Evolutionary conservation across 1,284 basidiomycete species (phyloP).

Genomic region (Bondarzewia mesenterica): DNA sequence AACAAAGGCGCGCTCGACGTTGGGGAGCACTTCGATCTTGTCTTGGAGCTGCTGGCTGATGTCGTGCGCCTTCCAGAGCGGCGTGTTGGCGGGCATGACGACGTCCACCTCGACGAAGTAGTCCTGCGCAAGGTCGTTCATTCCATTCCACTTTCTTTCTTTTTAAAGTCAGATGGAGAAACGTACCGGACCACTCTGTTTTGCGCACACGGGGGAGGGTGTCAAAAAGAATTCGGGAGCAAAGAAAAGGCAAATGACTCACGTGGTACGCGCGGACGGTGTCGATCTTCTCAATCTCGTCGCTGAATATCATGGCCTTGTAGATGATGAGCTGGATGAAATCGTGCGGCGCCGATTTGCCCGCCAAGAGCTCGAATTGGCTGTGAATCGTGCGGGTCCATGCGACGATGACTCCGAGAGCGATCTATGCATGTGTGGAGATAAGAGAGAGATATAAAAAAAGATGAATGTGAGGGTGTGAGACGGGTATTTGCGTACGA

Average conservation of each 20-base stretch:
- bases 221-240: no score
- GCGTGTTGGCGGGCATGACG: conserved; percentile 86
- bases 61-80: conserved; percentile 90
- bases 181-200: conserved; percentile 64
- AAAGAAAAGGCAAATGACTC: conserved; percentile 23
- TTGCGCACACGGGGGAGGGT: conserved; percentile 5
- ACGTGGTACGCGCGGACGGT: conserved; percentile 86
- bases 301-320: conserved; percentile 84
- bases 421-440: conserved; percentile 45
- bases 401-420: conserved; percentile 69
- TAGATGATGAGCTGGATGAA: conserved; percentile 90
- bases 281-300: conserved; percentile 82
- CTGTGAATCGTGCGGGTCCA: conserved; percentile 74
- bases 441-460: neutral
- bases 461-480: conserved; percentile 1
- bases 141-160: neutral
- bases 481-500: conserved; percentile 42
- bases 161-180: neutral
- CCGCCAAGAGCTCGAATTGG: conserved; percentile 85
- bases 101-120: conserved; percentile 95
- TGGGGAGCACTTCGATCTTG: conserved; percentile 86
- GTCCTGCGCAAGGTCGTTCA: conserved; percentile 43
- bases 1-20: conserved; percentile 88
- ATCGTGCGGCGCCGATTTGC: conserved; percentile 85
- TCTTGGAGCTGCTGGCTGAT: conserved; percentile 89